Percentiles rank a stretch among this genome's conserved stretches.
Conservation (phyloP, 768 basidiomycete species). For the Hebeloma cylindrosporum region DNA sequence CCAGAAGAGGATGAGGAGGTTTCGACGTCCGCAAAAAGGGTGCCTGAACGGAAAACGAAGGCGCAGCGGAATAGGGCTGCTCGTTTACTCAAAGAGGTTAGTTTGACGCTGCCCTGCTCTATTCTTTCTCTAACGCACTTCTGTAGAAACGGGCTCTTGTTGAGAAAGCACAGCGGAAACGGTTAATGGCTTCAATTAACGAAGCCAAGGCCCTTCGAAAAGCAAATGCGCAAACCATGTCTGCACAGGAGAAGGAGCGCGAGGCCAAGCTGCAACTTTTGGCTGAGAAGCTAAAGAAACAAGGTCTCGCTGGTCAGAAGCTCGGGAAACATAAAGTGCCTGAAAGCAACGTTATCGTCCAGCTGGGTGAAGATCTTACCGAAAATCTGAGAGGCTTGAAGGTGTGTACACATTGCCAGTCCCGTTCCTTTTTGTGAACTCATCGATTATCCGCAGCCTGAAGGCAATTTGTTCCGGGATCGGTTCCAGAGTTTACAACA, state of each 20-base stretch:
- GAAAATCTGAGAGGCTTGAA: slow-evolving; percentile 84
- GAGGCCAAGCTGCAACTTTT: slow-evolving; percentile 42
- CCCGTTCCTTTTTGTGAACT: not conserved
- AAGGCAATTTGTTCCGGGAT: slow-evolving; percentile 92
- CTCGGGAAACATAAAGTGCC: slow-evolving; percentile 81
- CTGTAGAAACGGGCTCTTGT: slow-evolving; percentile 63
- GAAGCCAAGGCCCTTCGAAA: slow-evolving; percentile 53
- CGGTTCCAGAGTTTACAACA: slow-evolving; percentile 87
- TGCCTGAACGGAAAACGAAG: slow-evolving; percentile 42
- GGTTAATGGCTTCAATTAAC: slow-evolving; percentile 57
- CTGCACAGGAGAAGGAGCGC: slow-evolving; percentile 43
- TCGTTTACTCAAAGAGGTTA: slow-evolving; percentile 62
- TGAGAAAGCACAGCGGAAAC: slow-evolving; percentile 59
- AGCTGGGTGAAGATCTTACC: slow-evolving; percentile 86
- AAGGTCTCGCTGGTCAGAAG: slow-evolving; percentile 70
- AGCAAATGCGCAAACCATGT: slow-evolving; percentile 34
- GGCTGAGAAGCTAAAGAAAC: slow-evolving; percentile 50
- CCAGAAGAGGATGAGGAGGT: slow-evolving; percentile 25
- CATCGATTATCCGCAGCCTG: slow-evolving; percentile 53
- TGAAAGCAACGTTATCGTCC: slow-evolving; percentile 72
- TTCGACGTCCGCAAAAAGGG: slow-evolving; percentile 39
- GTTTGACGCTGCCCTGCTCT: slow-evolving; percentile 24
- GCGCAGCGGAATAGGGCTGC: slow-evolving; percentile 67
- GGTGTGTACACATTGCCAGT: slow-evolving; percentile 44
- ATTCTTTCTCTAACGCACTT: not conserved